Evolutionary conservation across 2,329 filamentous ascomycete species (phyloP), one percentile per base, ranked within the genome.

Genomic region (Juglanconis oblonga): DNA sequence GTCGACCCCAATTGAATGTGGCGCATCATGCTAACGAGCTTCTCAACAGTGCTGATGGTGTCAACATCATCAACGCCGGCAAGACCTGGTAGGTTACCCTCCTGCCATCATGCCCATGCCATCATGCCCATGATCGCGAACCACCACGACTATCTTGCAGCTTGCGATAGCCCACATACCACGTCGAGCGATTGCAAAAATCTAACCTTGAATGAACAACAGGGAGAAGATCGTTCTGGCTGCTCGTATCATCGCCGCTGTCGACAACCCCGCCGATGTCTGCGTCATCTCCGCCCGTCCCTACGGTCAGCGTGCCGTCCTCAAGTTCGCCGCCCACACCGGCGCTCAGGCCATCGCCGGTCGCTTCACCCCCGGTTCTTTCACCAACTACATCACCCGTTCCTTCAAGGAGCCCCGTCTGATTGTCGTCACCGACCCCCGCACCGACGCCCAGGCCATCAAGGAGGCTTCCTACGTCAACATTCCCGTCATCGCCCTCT

Each of bases 311-410:
- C 94, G 95, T 83, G 94, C 95, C 73, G 96, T 99, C 77, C 91
- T 99, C 79, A 99, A 99, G 90, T 99, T 99, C 85, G 95, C 95
- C 74, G 85, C 92, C 68, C 95, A 99, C 90, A 99, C 95, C 70
- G 95, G 95, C 78, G 93, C 96, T 75, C 91, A 92, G 75, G 91
- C 95, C 80, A 99, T 99, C 76, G 96, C 95, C 75, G 95, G 95
- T 84, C 95, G 95, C 79, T 99, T 99, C 90, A 99, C 95, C 77
- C 95, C 95, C 79, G 95, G 95, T 91, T 97, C 94, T 82, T 99
- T 99, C 90, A 99, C 95, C 87, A 99, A 99, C 89, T 99, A 99
- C 90, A 99, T 99, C 90, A 99, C 96, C 81, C 94, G 95, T 76
- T 98, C 95, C 69, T 99, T 99, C 92, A 97, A 97, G 89, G 95